Evolutionary conservation across 176 grass and related monocot genomes (phyloP), one percentile per base, ranked within the genome.

Genomic region (Oryza meridionalis): DNA sequence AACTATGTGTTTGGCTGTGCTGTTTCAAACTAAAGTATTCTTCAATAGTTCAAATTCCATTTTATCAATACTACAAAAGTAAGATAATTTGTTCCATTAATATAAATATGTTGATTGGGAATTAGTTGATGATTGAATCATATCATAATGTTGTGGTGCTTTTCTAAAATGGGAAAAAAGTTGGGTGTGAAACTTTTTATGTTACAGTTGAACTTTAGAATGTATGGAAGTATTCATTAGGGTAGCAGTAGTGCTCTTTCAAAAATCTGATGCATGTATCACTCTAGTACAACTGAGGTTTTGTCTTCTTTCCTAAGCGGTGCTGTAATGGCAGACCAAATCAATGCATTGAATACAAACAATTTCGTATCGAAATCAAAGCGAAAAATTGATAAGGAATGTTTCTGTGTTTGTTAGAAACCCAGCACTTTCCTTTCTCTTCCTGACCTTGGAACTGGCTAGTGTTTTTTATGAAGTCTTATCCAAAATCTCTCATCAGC

Each of bases 101-200:
- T 14, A 27, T 11, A 26, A 26, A 58, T 42, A 46, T 69, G 3
- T 76, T 76, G 21, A 72, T 82, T 21, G 14, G 24, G 11, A 22
- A 82, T 55, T 44, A 68, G 17, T 32, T 53, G 35, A 86, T 80
- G 35, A 59, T 15, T 78, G n/a, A 81, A 61, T 31, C 29, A 31
- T 31, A 70, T 58, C 24, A 21, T 45, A 83, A 21, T 47, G 17
- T 74, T 64, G 37, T 65, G 24, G 11, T 75, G 53, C 44, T 63
- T 73, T 65, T 9, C 4, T 75, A 75, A 16, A 61, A 40, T 11
- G 1, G 40, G n/a, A 31, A 62, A 44, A 70, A 22, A 15, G 1
- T 7, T 26, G 50, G 32, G 5, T 68, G 50, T 74, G 17, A 3
- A 67, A 73, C 29, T 51, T 65, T 11, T 82, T 50, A 46, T 51